Evolutionary conservation across 1,284 basidiomycete species (phyloP).

Genomic region (Sporisorium exsertum): DNA sequence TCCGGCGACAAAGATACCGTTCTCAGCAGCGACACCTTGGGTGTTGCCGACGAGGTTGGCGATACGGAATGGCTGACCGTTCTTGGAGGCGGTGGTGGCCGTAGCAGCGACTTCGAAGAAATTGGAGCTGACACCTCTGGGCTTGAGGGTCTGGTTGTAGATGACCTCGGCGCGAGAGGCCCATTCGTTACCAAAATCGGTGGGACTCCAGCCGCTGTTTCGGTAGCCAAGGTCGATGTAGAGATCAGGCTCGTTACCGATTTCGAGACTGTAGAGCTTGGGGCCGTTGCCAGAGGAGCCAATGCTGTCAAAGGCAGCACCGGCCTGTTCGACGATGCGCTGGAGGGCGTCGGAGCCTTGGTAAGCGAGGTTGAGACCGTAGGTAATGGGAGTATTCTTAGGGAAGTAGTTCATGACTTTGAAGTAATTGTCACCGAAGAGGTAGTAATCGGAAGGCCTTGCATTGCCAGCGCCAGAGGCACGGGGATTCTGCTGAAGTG

Average conservation of each 20-base stretch:
- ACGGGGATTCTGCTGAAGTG: slow-evolving; percentile 32
- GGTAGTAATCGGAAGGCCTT: slow-evolving; percentile 29
- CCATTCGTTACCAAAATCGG: slow-evolving; percentile 54
- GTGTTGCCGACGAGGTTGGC: slow-evolving; percentile 52
- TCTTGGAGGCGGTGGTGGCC: slow-evolving; percentile 57
- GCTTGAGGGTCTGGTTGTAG: slow-evolving; percentile 47
- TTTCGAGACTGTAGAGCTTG: slow-evolving; percentile 55
- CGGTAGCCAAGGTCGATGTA: slow-evolving; percentile 54
- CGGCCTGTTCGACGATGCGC: slow-evolving; percentile 41
- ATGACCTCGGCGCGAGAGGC: slow-evolving; percentile 33
- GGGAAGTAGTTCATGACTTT: slow-evolving; percentile 44
- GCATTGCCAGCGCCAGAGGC: slow-evolving; percentile 27
- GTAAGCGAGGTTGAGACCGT: slow-evolving; percentile 58
- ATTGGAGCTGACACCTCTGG: slow-evolving; percentile 32
- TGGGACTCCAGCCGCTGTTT: slow-evolving; percentile 21
- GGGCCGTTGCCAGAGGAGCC: slow-evolving; percentile 25
- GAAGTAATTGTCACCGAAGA: slow-evolving; percentile 53
- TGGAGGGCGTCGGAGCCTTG: slow-evolving; percentile 34
- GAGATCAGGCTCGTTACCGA: slow-evolving; percentile 62
- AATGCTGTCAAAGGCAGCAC: slow-evolving; percentile 37
- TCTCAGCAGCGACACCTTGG: slow-evolving; percentile 47
- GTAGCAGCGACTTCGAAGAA: slow-evolving; percentile 61
- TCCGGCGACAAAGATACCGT: slow-evolving; percentile 60
- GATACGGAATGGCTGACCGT: slow-evolving; percentile 53
- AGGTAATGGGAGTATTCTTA: slow-evolving; percentile 53